Evolutionary conservation across 1,284 basidiomycete species (phyloP).

Genomic region (Trametes polyzona): DNA sequence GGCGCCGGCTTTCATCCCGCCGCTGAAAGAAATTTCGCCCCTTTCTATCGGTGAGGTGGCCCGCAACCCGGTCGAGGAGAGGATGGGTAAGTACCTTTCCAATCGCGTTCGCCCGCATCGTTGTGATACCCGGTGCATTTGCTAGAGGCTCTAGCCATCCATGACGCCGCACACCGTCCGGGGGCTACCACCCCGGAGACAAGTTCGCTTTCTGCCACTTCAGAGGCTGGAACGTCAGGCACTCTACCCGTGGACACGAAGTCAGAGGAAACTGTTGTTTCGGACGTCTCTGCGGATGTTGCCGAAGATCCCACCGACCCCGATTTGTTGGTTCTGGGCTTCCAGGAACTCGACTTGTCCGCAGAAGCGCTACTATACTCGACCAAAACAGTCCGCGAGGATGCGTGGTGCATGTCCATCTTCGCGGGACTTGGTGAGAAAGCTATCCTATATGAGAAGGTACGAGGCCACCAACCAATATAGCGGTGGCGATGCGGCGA

Average conservation of each 20-base stretch:
- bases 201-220: conserved; percentile 2
- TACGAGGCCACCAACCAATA: conserved; percentile 28
- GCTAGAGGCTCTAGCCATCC: background rate
- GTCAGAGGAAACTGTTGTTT: conserved; percentile 5
- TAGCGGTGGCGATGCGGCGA: conserved; percentile 1
- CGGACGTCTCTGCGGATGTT: conserved; percentile 10
- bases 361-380: conserved; percentile 74
- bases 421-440: conserved; percentile 74
- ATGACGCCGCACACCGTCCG: background rate
- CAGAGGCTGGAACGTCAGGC: background rate
- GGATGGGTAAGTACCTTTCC: conserved; percentile 9
- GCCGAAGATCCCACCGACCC: conserved; percentile 46
- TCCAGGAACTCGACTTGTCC: conserved; percentile 79
- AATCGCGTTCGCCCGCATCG: background rate
- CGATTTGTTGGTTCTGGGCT: conserved; percentile 70
- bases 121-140: background rate
- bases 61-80: conserved; percentile 12
- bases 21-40: conserved; percentile 44
- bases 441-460: conserved; percentile 66
- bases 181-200: background rate
- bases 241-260: background rate
- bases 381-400: conserved; percentile 61
- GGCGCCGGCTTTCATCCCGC: conserved; percentile 37
- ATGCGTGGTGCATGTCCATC: conserved; percentile 67
- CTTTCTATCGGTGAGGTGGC: conserved; percentile 31